phyloP scores from a whole-genome alignment of 108 stramenopile genomes.

The Conticribra weissflogii region DNA sequence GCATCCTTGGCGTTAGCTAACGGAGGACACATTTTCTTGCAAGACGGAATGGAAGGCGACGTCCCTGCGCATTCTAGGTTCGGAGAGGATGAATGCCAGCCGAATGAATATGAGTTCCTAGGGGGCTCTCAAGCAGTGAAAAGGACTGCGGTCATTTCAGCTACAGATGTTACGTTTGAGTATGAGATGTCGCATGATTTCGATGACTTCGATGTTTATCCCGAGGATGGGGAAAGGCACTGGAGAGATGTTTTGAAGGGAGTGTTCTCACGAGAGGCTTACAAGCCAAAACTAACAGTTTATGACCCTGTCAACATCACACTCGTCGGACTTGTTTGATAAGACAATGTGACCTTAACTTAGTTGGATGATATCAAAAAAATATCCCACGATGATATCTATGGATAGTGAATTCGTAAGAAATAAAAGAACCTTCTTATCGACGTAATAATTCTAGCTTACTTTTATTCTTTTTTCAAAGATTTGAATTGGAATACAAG shows the following conservation, averaged over 20 bases:
- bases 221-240: slow-evolving; percentile 19
- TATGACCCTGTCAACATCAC: slow-evolving; percentile 55
- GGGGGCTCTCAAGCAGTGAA: slow-evolving; percentile 64
- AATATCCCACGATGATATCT: too few relatives aligned
- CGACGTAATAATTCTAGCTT: too few relatives aligned
- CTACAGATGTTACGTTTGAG: slow-evolving; percentile 62
- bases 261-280: slow-evolving; percentile 51
- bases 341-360: not conserved
- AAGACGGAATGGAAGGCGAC: slow-evolving; percentile 58
- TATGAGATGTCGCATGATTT: slow-evolving; percentile 44
- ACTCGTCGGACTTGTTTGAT: too few relatives aligned
- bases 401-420: too few relatives aligned
- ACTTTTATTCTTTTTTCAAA: too few relatives aligned
- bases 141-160: slow-evolving; percentile 53
- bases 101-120: slow-evolving; percentile 58
- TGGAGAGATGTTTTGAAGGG: slow-evolving; percentile 52
- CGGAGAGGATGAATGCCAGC: slow-evolving; percentile 44
- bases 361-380: not conserved
- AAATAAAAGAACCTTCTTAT: too few relatives aligned
- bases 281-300: slow-evolving; percentile 55
- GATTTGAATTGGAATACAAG: too few relatives aligned
- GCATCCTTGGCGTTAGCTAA: slow-evolving; percentile 54
- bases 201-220: slow-evolving; percentile 32
- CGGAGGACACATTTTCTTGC: slow-evolving; percentile 61
- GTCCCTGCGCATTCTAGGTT: slow-evolving; percentile 19